Percentiles rank a stretch among this genome's conserved stretches.
Evolutionary conservation across 208 protist species (phyloP).

Genomic region (Crithidia sp.): DNA sequence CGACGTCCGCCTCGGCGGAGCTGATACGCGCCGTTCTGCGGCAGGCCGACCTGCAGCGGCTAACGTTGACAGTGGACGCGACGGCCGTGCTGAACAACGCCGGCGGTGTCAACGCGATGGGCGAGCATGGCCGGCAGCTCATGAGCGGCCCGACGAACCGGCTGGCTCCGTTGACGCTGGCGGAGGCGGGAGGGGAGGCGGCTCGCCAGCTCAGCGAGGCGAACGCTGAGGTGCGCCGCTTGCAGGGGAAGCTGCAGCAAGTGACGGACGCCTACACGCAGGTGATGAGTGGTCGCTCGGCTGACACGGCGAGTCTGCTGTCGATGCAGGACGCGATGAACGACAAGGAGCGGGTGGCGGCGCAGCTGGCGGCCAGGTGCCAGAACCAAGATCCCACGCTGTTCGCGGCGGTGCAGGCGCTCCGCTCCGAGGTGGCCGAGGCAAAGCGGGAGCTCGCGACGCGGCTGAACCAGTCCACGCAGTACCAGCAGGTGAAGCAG

Average conservation of each 20-base stretch:
- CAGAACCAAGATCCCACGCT: slow-evolving; percentile 49
- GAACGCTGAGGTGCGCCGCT: slow-evolving; percentile 66
- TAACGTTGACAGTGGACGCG: slow-evolving; percentile 56
- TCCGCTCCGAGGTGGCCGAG: slow-evolving; percentile 62
- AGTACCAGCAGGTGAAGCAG: slow-evolving; percentile 81
- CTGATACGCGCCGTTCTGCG: slow-evolving; percentile 73
- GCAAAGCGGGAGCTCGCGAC: slow-evolving; percentile 64
- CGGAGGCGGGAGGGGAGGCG: slow-evolving; percentile 61
- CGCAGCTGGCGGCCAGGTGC: slow-evolving; percentile 42
- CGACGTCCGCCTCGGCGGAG: slow-evolving; percentile 51
- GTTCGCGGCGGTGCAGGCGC: slow-evolving; percentile 38
- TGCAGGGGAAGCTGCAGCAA: slow-evolving; percentile 68
- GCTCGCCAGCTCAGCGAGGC: slow-evolving; percentile 67
- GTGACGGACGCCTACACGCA: slow-evolving; percentile 65
- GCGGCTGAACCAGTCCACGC: slow-evolving; percentile 73
- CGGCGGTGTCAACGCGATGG: slow-evolving; percentile 56
- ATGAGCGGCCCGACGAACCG: slow-evolving; percentile 60
- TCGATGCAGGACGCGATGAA: slow-evolving; percentile 60
- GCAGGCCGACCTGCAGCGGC: slow-evolving; percentile 67
- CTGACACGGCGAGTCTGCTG: slow-evolving; percentile 50
- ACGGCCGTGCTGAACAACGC: slow-evolving; percentile 58
- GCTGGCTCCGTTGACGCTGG: slow-evolving; percentile 64
- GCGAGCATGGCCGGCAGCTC: slow-evolving; percentile 54
- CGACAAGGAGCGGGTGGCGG: slow-evolving; percentile 46
- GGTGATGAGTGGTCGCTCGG: slow-evolving; percentile 54